These are phyloP conservation scores for Scheffersomyces coipomensis DNA, from an alignment of 805 yeast species.

Conservation along the genomic window DNA sequence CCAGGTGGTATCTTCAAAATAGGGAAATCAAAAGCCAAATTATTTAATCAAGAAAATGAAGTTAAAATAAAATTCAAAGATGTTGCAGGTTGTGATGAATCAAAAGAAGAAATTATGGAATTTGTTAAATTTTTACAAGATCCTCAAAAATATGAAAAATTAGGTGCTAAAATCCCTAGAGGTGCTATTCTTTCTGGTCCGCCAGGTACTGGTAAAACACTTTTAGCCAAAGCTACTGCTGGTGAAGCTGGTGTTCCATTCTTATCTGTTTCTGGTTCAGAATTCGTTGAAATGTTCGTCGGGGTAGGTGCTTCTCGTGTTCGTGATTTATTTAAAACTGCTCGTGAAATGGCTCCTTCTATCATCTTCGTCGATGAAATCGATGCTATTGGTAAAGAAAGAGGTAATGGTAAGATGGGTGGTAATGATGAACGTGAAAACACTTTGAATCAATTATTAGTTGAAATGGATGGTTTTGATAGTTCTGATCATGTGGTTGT, in stretches of 20 bases:
- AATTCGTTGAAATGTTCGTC: conserved; percentile 95
- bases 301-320: conserved; percentile 97
- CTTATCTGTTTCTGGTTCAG: conserved; percentile 88
- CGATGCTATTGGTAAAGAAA: conserved; percentile 91
- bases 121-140: conserved; percentile 86
- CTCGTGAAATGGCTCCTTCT: conserved; percentile 86
- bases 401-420: conserved; percentile 68
- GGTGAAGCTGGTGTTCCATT: conserved; percentile 97
- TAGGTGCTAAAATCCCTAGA: conserved; percentile 93
- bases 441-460: conserved; percentile 86
- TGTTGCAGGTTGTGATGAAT: conserved; percentile 94
- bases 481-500: conserved; percentile 90
- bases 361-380: conserved; percentile 92
- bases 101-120: conserved; percentile 94
- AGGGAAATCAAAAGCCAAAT: conserved; percentile 76
- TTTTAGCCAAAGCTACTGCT: conserved; percentile 91
- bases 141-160: conserved; percentile 77
- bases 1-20: conserved; percentile 68
- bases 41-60: conserved; percentile 79
- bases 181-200: conserved; percentile 95
- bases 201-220: conserved; percentile 96
- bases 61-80: conserved; percentile 81
- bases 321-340: conserved; percentile 86
- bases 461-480: conserved; percentile 94
- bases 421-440: conserved; percentile 95